These are phyloP conservation scores for Pyrenophora tritici-repentis DNA, from an alignment of 2,329 filamentous ascomycete species.

Conservation along the genomic window DNA sequence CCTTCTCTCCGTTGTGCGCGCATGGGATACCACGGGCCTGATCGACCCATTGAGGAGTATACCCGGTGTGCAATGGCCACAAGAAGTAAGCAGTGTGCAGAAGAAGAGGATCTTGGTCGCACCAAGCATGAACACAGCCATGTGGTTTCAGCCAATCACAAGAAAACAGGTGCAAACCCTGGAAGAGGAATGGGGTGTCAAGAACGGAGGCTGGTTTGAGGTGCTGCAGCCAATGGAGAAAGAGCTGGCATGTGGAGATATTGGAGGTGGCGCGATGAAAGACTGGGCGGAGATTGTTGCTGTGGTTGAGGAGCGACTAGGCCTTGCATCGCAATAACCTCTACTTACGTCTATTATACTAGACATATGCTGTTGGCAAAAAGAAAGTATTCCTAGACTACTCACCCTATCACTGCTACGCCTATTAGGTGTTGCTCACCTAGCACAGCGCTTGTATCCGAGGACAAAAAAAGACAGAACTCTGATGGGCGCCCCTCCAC, in stretches of 20 bases:
- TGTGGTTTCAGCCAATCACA: conserved; percentile 88
- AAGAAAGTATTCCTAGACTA: not conserved
- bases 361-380: not conserved
- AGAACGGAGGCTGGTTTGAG: conserved; percentile 62
- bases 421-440: too few species aligned
- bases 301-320: conserved; percentile 58
- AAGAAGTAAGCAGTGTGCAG: conserved; percentile 29
- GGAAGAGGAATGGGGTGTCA: conserved; percentile 72
- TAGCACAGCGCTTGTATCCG: not conserved
- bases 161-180: conserved; percentile 70
- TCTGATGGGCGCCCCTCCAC: conserved; percentile 7
- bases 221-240: conserved; percentile 76
- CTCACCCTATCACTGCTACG: not conserved
- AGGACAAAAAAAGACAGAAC: conserved; percentile 2
- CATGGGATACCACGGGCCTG: conserved; percentile 73
- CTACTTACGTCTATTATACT: too few species aligned
- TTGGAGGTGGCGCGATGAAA: conserved; percentile 81
- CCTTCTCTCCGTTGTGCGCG: conserved; percentile 73
- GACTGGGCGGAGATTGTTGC: conserved; percentile 77
- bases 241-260: conserved; percentile 81
- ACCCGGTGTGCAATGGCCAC: conserved; percentile 28
- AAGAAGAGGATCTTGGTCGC: conserved; percentile 72
- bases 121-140: conserved; percentile 85
- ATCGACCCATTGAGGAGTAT: conserved; percentile 39
- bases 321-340: conserved; percentile 17